Percentiles rank a stretch among this genome's conserved stretches.
Evolutionary conservation across 139 green algal species (phyloP).

Genomic region (Spirogloea muscicola): DNA sequence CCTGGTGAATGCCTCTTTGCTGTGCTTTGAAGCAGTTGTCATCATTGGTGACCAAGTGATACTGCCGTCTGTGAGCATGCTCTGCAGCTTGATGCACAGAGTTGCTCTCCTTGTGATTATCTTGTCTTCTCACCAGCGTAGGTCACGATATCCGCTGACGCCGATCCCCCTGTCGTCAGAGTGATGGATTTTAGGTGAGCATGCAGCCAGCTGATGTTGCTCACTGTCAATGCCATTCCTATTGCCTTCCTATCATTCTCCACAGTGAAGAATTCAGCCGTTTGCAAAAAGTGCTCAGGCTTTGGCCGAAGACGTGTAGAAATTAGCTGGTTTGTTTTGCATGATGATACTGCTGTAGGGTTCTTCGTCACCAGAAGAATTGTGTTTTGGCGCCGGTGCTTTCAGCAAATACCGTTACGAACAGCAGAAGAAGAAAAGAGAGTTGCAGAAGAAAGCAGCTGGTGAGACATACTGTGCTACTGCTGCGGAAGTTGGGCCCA

Average conservation of each 20-base stretch:
- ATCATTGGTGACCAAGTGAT: too few species aligned
- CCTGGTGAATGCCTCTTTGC: conserved; percentile 16
- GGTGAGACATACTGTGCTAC: conserved; percentile 12
- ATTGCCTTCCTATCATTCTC: background rate
- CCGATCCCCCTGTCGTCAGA: conserved; percentile 22
- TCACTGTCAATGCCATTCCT: too few species aligned
- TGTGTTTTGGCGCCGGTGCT: too few species aligned
- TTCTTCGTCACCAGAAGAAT: too few species aligned
- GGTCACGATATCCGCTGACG: conserved; percentile 37
- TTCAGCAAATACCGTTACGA: conserved; percentile 73
- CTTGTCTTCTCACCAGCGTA: background rate
- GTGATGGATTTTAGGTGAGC: conserved; percentile 34
- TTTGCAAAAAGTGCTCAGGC: background rate
- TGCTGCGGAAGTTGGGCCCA: background rate
- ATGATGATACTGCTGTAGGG: too few species aligned
- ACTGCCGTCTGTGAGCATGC: too few species aligned
- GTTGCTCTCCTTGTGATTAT: background rate
- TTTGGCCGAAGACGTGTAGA: background rate
- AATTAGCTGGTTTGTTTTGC: background rate
- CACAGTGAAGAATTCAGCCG: background rate
- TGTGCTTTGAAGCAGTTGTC: too few species aligned
- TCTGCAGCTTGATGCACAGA: background rate
- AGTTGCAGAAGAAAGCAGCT: conserved; percentile 60
- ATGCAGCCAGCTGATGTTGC: too few species aligned
- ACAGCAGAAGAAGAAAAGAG: conserved; percentile 64